Conservation (phyloP, 1,139 yeast genomes). For the Suhomyces terraborum region DNA sequence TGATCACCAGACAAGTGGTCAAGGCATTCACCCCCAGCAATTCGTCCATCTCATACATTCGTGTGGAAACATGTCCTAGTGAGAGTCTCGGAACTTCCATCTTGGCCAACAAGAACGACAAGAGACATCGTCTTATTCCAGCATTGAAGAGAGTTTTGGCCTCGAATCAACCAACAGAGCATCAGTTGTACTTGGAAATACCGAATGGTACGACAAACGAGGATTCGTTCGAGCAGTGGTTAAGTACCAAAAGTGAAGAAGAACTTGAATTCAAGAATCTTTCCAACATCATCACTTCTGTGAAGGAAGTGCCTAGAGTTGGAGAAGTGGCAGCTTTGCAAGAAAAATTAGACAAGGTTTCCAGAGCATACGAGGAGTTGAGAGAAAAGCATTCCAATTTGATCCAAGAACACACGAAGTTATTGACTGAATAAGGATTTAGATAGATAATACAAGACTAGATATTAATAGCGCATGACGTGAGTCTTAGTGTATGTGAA, state of each 20-base stretch:
- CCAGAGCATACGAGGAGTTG: constrained; percentile 60
- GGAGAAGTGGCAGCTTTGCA: constrained; percentile 34
- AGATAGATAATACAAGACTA: constrained; percentile 1
- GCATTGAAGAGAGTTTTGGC: constrained; percentile 60
- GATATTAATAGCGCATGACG: neutral
- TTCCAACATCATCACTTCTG: constrained; percentile 39
- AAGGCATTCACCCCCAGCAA: constrained; percentile 61
- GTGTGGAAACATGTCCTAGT: constrained; percentile 17
- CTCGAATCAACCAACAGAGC: constrained; percentile 46
- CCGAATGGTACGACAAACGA: constrained; percentile 20
- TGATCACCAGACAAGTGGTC: constrained; percentile 74
- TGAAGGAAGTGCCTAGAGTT: constrained; percentile 21
- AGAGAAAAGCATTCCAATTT: constrained; percentile 63
- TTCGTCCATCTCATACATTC: constrained; percentile 36
- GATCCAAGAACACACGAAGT: constrained; percentile 52
- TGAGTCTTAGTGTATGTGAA: too few relatives aligned
- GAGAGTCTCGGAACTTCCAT: constrained; percentile 16
- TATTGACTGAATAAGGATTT: constrained; percentile 21
- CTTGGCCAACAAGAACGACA: constrained; percentile 29
- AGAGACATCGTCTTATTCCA: constrained; percentile 50
- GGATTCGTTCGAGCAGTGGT: constrained; percentile 40
- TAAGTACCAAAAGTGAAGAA: constrained; percentile 50
- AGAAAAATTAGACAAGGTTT: constrained; percentile 49
- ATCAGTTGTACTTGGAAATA: constrained; percentile 53
- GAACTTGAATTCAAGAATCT: constrained; percentile 53